Evolutionary conservation across 176 grass and related monocot genomes (phyloP).

Genomic region (Microstegium vimineum): DNA sequence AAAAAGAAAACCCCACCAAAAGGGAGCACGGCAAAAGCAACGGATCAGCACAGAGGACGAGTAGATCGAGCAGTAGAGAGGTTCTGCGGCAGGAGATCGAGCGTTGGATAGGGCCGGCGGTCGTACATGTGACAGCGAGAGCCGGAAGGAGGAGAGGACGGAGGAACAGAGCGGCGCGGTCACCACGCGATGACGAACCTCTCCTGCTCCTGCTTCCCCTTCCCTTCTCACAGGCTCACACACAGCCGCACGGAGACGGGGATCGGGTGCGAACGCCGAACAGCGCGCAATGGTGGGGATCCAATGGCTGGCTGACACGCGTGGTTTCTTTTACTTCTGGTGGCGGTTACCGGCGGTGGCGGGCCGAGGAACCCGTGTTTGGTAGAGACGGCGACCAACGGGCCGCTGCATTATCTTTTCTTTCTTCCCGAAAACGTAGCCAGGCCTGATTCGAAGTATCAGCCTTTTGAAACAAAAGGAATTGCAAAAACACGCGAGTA

Average conservation of each 20-base stretch:
- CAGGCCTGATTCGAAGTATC: background rate
- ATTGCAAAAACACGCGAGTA: background rate
- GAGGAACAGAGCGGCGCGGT: conserved; percentile 18
- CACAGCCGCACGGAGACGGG: conserved; percentile 6
- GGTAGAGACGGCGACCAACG: background rate
- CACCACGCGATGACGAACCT: conserved; percentile 36
- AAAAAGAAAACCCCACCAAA: background rate
- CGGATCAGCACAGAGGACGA: conserved; percentile 20
- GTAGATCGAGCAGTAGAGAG: conserved; percentile 15
- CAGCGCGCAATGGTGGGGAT: background rate
- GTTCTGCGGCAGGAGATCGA: background rate
- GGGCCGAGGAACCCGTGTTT: background rate
- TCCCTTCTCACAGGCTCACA: background rate
- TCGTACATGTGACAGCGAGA: conserved; percentile 40
- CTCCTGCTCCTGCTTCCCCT: conserved; percentile 2
- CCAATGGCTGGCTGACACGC: conserved; percentile 29
- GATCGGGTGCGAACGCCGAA: conserved; percentile 25
- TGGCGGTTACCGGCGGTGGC: conserved; percentile 6
- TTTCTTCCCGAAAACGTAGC: background rate
- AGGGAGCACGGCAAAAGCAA: background rate
- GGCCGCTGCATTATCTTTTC: background rate
- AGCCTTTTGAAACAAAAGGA: background rate
- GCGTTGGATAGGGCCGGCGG: background rate
- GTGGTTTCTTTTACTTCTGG: background rate
- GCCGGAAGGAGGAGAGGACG: background rate